Evolutionary conservation across 768 basidiomycete species (phyloP).

Genomic region (Hericium rajendrae): DNA sequence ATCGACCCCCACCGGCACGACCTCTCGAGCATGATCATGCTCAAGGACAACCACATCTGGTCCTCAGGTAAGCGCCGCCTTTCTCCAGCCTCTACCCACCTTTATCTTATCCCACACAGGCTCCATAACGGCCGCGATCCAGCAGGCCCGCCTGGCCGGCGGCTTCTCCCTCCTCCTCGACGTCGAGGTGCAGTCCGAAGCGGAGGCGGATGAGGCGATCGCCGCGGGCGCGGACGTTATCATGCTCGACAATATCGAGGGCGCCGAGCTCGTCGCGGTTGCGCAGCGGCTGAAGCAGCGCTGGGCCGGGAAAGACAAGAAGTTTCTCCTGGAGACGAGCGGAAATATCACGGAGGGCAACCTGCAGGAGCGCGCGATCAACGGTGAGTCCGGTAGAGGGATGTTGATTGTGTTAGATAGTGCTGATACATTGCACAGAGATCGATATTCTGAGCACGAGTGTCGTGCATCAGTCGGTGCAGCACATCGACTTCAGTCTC

Average conservation of each 20-base stretch:
- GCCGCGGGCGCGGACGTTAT: conserved; percentile 90
- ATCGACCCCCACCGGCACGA: conserved; percentile 94
- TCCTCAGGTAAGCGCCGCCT: conserved; percentile 55
- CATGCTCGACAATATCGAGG: conserved; percentile 93
- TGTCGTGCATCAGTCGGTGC: conserved; percentile 82
- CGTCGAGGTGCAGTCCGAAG: conserved; percentile 84
- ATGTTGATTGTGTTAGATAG: neutral
- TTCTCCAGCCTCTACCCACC: too few relatives aligned
- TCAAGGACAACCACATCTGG: conserved; percentile 99
- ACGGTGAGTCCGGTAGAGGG: conserved; percentile 38
- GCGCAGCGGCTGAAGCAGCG: conserved; percentile 66
- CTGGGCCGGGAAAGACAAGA: conserved; percentile 69
- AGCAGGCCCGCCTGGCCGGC: conserved; percentile 78
- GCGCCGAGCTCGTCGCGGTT: conserved; percentile 54
- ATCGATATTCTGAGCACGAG: conserved; percentile 94
- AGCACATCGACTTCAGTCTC: conserved; percentile 92
- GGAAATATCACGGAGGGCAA: conserved; percentile 91
- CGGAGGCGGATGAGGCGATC: conserved; percentile 95
- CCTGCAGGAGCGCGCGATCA: conserved; percentile 67
- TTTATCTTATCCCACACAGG: conserved; percentile 27
- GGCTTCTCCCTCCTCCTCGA: conserved; percentile 90
- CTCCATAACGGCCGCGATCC: conserved; percentile 83
- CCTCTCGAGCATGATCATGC: conserved; percentile 99
- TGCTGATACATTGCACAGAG: conserved; percentile 37
- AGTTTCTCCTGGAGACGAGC: conserved; percentile 84